Evolutionary conservation across 139 green algal species (phyloP).

Genomic region (Chlamydomonas applanata): DNA sequence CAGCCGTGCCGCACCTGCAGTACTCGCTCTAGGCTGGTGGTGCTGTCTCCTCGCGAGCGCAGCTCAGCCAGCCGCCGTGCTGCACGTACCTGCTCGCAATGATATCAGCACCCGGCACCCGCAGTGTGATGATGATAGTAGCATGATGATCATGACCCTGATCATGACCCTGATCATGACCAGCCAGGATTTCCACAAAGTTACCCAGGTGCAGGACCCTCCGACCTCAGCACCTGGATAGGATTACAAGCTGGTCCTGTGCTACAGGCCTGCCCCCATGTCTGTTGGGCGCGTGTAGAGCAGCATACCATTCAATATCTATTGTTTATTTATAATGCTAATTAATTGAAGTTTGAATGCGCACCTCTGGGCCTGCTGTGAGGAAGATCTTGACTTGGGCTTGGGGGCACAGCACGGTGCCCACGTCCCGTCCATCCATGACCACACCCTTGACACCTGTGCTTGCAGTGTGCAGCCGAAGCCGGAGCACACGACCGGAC

Average conservation of each 20-base stretch:
- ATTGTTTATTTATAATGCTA: no score
- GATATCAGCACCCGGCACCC: neutral
- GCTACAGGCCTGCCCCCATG: no score
- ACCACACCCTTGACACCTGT: slow-evolving; percentile 3
- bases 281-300: no score
- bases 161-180: neutral
- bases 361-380: no score
- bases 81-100: slow-evolving; percentile 1
- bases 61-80: neutral
- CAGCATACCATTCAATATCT: no score
- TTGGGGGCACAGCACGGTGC: slow-evolving; percentile 2
- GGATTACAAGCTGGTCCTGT: no score
- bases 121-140: neutral
- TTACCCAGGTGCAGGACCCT: no score
- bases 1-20: neutral
- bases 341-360: no score
- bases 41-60: neutral
- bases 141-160: neutral
- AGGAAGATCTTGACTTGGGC: slow-evolving; percentile 13
- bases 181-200: no score
- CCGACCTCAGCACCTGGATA: no score
- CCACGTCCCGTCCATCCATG: slow-evolving; percentile 6
- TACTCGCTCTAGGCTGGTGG: neutral
- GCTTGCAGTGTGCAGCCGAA: no score
- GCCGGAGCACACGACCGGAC: neutral